Conservation (phyloP, 225 moss, liverwort and hornwort genomes). For the Physcomitrium patens region DNA sequence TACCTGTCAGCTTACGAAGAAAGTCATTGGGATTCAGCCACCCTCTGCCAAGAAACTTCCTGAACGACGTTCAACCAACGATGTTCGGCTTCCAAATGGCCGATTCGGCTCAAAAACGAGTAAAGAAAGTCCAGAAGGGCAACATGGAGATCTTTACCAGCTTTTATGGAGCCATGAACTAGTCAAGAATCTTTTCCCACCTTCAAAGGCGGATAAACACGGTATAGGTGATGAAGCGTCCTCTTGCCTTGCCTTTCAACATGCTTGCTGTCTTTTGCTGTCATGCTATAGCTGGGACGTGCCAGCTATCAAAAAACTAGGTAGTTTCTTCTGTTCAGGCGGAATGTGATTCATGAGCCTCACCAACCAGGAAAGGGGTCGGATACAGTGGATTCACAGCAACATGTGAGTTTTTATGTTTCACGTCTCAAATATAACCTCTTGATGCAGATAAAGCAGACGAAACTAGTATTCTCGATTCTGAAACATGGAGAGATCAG, state of each 20-base stretch:
- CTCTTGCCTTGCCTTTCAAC: neutral
- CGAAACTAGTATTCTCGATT: conserved; percentile 31
- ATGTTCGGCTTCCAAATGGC: conserved; percentile 46
- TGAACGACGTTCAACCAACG: conserved; percentile 32
- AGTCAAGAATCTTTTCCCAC: conserved; percentile 27
- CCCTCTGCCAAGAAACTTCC: neutral
- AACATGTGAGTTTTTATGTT: neutral
- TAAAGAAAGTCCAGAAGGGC: conserved; percentile 18
- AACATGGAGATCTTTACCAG: conserved; percentile 34
- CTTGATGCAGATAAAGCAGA: conserved; percentile 30
- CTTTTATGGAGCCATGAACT: conserved; percentile 44
- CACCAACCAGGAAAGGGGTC: no score
- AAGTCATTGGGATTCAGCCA: conserved; percentile 9
- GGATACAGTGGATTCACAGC: neutral
- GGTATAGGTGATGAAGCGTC: conserved; percentile 23
- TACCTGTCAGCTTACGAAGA: neutral
- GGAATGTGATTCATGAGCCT: no score
- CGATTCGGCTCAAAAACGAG: conserved; percentile 34
- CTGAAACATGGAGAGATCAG: conserved; percentile 36
- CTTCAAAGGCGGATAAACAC: conserved; percentile 9
- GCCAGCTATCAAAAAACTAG: no score
- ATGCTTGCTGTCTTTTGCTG: neutral
- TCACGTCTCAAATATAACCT: conserved; percentile 1
- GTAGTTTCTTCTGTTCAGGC: no score
- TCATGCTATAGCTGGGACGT: neutral